A percentile compares a stretch with the other conserved stretches of the same genome.
Conservation (phyloP, 1,284 basidiomycete species). For the Paramarasmius palmivorus region DNA sequence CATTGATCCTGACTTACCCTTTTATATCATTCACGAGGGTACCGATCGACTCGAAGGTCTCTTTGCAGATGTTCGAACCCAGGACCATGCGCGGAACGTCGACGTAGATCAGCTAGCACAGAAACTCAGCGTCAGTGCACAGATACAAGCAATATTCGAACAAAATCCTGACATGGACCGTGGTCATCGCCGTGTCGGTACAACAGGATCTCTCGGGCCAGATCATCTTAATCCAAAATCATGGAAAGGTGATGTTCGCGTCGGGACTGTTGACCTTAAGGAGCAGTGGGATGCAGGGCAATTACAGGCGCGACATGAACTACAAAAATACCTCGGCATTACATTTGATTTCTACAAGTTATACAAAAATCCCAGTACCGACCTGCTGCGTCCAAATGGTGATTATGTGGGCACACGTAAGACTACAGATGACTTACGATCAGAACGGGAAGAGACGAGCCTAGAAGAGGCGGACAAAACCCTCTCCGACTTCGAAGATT, state of each 20-base stretch:
- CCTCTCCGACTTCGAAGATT: neutral
- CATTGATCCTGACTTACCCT: constrained; percentile 15
- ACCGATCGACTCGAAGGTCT: constrained; percentile 30
- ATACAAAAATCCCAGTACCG: constrained; percentile 14
- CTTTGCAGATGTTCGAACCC: constrained; percentile 28
- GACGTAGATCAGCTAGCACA: constrained; percentile 28
- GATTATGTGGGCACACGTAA: constrained; percentile 19
- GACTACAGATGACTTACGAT: constrained; percentile 12
- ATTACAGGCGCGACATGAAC: constrained; percentile 17
- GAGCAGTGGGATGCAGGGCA: constrained; percentile 18
- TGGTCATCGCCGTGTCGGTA: constrained; percentile 22
- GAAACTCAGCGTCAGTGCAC: constrained; percentile 26
- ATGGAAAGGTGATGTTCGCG: constrained; percentile 26
- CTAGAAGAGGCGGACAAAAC: constrained; percentile 6
- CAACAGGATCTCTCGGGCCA: constrained; percentile 20
- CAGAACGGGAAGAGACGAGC: constrained; percentile 5
- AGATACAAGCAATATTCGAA: constrained; percentile 24
- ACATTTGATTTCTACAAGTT: constrained; percentile 13
- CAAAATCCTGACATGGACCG: constrained; percentile 26
- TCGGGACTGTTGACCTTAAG: constrained; percentile 24
- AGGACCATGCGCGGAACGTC: constrained; percentile 32
- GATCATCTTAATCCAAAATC: constrained; percentile 32
- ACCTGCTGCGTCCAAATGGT: constrained; percentile 20
- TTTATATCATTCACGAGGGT: constrained; percentile 28
- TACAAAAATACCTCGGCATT: constrained; percentile 17